Conservation (phyloP, 345 rosid genomes). For the Boechera divaricarpa region DNA sequence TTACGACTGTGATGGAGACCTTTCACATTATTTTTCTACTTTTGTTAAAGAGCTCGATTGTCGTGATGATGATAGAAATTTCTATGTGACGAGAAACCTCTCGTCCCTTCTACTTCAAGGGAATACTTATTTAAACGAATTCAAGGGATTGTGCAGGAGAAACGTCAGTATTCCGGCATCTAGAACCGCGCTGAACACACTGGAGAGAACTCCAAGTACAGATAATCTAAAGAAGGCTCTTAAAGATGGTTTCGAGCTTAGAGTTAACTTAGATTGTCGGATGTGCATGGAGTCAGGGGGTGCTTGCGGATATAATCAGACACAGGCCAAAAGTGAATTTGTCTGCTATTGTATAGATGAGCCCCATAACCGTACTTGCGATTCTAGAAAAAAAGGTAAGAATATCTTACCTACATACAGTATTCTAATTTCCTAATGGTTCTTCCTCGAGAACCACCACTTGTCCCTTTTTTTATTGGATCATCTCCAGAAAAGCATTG, state of each 20-base stretch:
- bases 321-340: neutral
- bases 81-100: constrained; percentile 22
- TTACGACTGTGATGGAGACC: neutral
- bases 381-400: neutral
- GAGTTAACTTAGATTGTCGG: constrained; percentile 30
- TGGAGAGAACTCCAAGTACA: accelerated
- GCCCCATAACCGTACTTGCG: neutral
- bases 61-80: neutral
- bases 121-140: neutral
- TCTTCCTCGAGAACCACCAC: neutral
- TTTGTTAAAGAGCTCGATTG: neutral
- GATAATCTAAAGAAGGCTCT: constrained; percentile 29
- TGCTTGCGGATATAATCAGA: constrained; percentile 45
- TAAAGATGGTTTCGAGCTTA: constrained; percentile 42
- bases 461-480: neutral
- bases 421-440: neutral
- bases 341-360: constrained; percentile 36
- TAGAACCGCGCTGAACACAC: neutral
- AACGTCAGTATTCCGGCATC: constrained; percentile 33
- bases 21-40: neutral
- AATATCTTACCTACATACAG: neutral
- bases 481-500: neutral
- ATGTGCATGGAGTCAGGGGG: constrained; percentile 32
- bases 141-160: neutral
- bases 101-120: neutral